phyloP scores from a whole-genome alignment of 169 alveolate genomes.

The Babesia microti region DNA sequence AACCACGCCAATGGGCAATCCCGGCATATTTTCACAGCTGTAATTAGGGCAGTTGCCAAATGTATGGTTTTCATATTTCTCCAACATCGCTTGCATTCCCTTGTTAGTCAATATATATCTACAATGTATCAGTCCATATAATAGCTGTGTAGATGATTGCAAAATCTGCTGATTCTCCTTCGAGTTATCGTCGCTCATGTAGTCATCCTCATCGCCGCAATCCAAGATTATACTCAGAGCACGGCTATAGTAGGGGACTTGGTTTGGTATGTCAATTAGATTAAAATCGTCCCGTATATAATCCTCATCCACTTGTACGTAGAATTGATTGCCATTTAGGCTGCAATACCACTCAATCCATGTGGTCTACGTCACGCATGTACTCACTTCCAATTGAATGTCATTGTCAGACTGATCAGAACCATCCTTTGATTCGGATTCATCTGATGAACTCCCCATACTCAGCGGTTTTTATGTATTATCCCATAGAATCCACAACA shows the following conservation, averaged over 20 bases:
- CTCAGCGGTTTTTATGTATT: too few relatives aligned
- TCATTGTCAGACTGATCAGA: conserved; percentile 18
- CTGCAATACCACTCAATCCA: conserved; percentile 94
- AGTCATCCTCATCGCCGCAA: conserved; percentile 64
- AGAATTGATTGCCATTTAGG: conserved; percentile 82
- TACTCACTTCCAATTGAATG: conserved; percentile 37
- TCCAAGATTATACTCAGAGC: conserved; percentile 77
- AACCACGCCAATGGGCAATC: conserved; percentile 79
- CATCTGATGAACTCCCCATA: conserved; percentile 35
- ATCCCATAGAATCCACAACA: too few relatives aligned
- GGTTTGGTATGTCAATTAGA: conserved; percentile 70
- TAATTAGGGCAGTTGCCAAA: conserved; percentile 80
- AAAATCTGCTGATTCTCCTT: conserved; percentile 64
- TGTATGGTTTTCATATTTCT: conserved; percentile 68
- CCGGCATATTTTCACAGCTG: conserved; percentile 70
- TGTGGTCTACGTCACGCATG: conserved; percentile 49
- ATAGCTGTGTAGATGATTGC: conserved; percentile 69
- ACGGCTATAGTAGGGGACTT: conserved; percentile 68
- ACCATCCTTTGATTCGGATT: conserved; percentile 21
- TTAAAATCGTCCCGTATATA: conserved; percentile 85
- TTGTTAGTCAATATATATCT: conserved; percentile 76
- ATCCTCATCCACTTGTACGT: conserved; percentile 87
- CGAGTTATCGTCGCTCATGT: conserved; percentile 59
- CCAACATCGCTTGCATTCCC: conserved; percentile 79
- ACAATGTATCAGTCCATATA: conserved; percentile 83